Conservation (phyloP, 306 rosid species). For the Sindora glabra region DNA sequence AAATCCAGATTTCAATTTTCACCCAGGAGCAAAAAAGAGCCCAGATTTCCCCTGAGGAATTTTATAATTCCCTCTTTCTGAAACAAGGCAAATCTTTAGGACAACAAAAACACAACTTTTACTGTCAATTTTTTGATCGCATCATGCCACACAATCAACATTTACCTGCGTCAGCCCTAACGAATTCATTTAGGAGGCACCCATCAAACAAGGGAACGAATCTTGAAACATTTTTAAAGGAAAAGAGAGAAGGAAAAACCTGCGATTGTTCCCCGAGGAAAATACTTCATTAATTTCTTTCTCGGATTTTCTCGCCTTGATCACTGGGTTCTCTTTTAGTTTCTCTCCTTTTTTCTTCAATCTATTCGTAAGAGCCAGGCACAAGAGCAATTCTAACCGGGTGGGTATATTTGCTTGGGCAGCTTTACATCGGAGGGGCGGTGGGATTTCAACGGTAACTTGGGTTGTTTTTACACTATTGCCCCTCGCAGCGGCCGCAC, state of each 20-base stretch:
- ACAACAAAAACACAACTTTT: no score
- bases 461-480: slow-evolving; percentile 13
- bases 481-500: slow-evolving; percentile 2
- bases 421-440: no score
- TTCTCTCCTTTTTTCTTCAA: neutral
- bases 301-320: neutral
- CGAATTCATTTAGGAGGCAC: neutral
- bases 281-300: neutral
- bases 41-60: neutral
- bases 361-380: no score
- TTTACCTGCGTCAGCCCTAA: no score
- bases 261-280: no score
- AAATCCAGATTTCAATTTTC: neutral
- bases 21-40: neutral
- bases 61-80: no score
- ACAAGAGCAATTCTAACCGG: no score
- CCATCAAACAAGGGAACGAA: neutral
- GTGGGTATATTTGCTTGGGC: no score
- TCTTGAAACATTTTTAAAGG: neutral
- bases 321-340: neutral
- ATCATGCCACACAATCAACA: no score
- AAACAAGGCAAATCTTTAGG: no score
- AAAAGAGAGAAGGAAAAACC: neutral
- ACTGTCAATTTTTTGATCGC: no score
- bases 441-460: slow-evolving; percentile 39